Conservation (phyloP, 2,329 filamentous ascomycete genomes). For the Zymoseptoria pseudotritici region DNA sequence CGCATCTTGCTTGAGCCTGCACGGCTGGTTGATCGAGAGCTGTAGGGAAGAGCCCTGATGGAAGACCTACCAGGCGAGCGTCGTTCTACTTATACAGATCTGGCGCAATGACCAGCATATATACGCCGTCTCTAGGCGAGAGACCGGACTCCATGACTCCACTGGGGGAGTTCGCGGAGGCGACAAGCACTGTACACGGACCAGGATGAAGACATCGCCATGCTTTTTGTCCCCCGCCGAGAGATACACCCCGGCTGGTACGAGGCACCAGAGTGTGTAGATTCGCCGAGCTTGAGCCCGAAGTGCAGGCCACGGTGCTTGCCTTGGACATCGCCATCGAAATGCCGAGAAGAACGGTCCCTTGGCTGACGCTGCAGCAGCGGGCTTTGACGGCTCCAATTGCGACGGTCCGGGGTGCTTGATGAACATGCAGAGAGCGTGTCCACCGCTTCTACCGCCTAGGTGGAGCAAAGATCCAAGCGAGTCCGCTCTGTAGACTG, state of each 20-base stretch:
- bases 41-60: background rate
- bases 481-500: no score
- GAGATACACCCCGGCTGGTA: background rate
- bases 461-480: no score
- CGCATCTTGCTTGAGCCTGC: background rate
- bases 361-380: background rate
- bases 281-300: background rate
- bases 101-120: background rate
- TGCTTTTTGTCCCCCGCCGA: background rate
- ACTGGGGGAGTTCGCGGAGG: background rate
- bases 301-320: background rate
- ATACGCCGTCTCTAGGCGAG: background rate
- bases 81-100: background rate
- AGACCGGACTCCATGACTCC: background rate
- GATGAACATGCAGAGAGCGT: no score
- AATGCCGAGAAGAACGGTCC: background rate
- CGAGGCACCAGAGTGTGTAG: background rate
- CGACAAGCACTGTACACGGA: background rate
- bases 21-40: background rate
- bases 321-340: background rate
- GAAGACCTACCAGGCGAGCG: background rate
- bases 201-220: background rate
- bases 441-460: no score
- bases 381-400: background rate
- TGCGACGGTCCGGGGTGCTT: background rate